Base-by-base conservation (phyloP, 345 rosid species). In the Boechera stricta region DNA sequence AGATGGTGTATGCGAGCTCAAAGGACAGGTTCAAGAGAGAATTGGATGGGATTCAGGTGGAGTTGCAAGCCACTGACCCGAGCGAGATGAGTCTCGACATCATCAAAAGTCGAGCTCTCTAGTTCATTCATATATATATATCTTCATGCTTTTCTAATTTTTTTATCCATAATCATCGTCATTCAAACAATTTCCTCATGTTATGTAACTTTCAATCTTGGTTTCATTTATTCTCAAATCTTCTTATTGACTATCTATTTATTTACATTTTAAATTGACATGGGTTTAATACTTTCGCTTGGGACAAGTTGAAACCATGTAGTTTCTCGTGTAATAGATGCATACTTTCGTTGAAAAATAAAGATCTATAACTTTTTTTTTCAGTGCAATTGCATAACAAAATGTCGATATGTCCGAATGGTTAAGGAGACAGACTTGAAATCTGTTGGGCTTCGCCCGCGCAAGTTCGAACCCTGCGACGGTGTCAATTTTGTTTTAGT, bases 1-100 rank as follows among this genome's bases (percentile, higher is more conserved):
- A 94, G 88, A 94, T 94, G 98, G 89, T 94, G 53, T 94, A 90
- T 49, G 98, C 98, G 0, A 94, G 98, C 83, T 89, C 97, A 64
- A 94, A 90, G 76, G 98, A 94, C 79, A 85, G 96, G 86, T 94
- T 93, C 90, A 93, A 91, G 89, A 88, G 98, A 71, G 98, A 93
- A 79, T 76, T 93, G 72, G 98, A 93, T 16, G 98, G 98, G 10
- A 89, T 91, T 77, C 96, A 89, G 79, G 91, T 93, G 47, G 98
- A 93, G 90, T 85, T 94, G 75, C 98, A 94, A 77, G 98, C 97
- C 21, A 94, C 98, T 0, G 98, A 94, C 74, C 97, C 98, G n/a
- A 94, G 98, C 58, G 98, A 94, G 82, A 94, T 94, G 95, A 94
- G 97, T 84, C 57, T 91, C 1, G 97, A 94, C 82, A 91, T 91